phyloP scores from a whole-genome alignment of 2,329 filamentous ascomycete species.

The Monosporascus ibericus region DNA sequence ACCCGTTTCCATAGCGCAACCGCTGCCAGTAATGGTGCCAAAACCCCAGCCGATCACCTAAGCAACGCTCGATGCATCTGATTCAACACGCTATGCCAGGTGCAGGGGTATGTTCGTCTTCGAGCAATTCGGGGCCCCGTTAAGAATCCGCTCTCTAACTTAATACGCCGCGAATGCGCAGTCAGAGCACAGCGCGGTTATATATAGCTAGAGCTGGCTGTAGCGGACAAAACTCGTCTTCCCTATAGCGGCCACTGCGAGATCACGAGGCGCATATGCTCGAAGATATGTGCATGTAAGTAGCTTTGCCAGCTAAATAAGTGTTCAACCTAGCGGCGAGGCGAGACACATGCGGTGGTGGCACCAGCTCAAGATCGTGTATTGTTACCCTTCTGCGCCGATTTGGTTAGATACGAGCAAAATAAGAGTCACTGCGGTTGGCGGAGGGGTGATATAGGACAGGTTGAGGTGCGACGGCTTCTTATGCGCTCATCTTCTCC shows the following conservation, averaged over 20 bases:
- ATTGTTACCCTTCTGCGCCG: neutral
- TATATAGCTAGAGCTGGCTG: neutral
- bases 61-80: conserved; percentile 25
- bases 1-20: conserved; percentile 31
- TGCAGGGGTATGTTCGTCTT: neutral
- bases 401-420: neutral
- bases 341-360: neutral
- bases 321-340: neutral
- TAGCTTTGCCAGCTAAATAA: neutral
- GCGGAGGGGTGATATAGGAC: neutral
- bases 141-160: neutral
- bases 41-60: conserved; percentile 26
- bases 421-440: neutral
- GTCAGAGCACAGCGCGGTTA: neutral
- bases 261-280: neutral
- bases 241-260: neutral
- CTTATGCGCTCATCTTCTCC: neutral
- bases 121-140: neutral
- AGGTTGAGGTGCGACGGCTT: neutral
- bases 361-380: neutral
- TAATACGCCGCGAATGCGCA: neutral
- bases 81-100: conserved; percentile 10
- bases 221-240: neutral
- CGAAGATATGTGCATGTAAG: neutral
- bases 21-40: conserved; percentile 25